Evolutionary conservation across 2,329 filamentous ascomycete genomes (phyloP), one percentile per base, ranked within the genome.

Genomic region (Periconia digitata): DNA sequence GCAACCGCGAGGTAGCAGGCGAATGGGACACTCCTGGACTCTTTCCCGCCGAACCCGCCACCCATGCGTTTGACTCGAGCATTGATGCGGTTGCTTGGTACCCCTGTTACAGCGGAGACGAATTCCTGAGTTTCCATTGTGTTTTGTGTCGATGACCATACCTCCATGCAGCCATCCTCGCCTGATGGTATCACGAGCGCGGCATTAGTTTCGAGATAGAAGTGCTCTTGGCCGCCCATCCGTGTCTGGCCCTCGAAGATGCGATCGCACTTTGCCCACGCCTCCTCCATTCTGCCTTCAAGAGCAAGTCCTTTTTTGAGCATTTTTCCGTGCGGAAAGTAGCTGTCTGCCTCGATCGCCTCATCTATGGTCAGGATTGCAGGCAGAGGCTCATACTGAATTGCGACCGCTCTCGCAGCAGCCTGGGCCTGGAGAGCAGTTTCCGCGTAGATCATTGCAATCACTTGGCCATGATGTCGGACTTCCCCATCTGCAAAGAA

Each of bases 201-300:
- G 1, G 90, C 92, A 54, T 96, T 87, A 0, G 92, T 96, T 71
- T 97, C 92, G 1, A 97, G 80, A 60, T 97, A 97, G 67, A 97
- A 97, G 66, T 97, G 92, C 68, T 97, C 92, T 66, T 99, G 94
- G 0, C 92, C 94, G 43, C 92, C 92, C 80, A 97, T 95, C 44
- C 91, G 80, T 1, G 86, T 82, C 0, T 86, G 82, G 16, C 92
- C 94, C n/a, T 84, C 85, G 58, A 96, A 92, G 2, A 95, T 79
- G 62, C 90, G 82, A 59, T 96, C 92, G 2, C 84, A 89, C 7
- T 85, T 78, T 46, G 82, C 78, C 66, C 96, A 95, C 0, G 86
- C 89, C 44, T 85, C 81, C 35, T 92, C 85, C 0, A 84, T 75
- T 56, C 92, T 65, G 15, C 62, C 62, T 5, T 64, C 48, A 22